Evolutionary conservation across 768 basidiomycete species (phyloP).

Genomic region (Trametes maxima): DNA sequence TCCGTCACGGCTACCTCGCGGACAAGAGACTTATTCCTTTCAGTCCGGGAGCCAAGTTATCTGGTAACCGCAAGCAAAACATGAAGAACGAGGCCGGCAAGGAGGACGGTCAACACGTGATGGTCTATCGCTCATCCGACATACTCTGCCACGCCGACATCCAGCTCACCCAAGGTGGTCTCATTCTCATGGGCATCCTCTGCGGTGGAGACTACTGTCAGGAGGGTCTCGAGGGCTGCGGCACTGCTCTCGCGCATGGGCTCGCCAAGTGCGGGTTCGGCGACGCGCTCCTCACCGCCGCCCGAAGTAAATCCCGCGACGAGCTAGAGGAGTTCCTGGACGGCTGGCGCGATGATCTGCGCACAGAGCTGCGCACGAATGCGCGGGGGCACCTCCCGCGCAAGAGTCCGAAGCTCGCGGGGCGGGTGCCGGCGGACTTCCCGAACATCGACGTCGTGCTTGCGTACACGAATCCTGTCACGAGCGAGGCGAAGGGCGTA

Average conservation of each 20-base stretch:
- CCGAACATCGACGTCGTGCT: constrained; percentile 74
- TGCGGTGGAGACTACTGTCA: constrained; percentile 91
- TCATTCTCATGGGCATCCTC: constrained; percentile 82
- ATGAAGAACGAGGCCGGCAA: constrained; percentile 65
- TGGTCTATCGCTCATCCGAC: constrained; percentile 41
- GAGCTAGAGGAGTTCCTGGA: constrained; percentile 55
- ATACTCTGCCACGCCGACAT: constrained; percentile 49
- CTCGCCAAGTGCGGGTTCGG: constrained; percentile 85
- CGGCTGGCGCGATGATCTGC: constrained; percentile 63
- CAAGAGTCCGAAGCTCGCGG: constrained; percentile 67
- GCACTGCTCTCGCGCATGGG: constrained; percentile 69
- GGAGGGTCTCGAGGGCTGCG: constrained; percentile 68
- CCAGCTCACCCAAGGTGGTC: constrained; percentile 60
- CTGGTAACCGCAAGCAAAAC: constrained; percentile 68
- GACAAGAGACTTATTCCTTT: background rate
- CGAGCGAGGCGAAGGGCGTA: constrained; percentile 48
- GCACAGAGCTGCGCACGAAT: constrained; percentile 69
- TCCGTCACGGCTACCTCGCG: background rate
- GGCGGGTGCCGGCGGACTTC: constrained; percentile 64
- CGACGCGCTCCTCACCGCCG: constrained; percentile 65
- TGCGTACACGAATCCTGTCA: constrained; percentile 79
- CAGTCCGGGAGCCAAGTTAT: constrained; percentile 72
- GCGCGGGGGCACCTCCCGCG: constrained; percentile 61
- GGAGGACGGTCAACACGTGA: constrained; percentile 71
- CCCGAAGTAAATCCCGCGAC: constrained; percentile 45